A percentile compares a stretch with the other conserved stretches of the same genome.
Evolutionary conservation across 306 rosid species (phyloP).

Genomic region (Chamaecrista fasciculata): DNA sequence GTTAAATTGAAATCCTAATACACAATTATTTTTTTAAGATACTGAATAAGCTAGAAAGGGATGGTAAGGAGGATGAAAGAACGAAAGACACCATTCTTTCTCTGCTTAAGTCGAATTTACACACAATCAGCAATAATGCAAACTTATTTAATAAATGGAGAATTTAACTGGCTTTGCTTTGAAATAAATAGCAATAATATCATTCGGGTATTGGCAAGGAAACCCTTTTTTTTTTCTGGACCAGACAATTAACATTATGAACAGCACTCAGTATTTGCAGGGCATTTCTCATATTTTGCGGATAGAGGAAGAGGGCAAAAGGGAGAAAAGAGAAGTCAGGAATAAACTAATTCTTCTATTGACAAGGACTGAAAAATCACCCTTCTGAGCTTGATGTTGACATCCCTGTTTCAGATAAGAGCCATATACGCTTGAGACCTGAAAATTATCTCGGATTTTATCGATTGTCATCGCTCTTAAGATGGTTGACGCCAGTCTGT

Average conservation of each 20-base stretch:
- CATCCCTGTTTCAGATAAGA: constrained; percentile 24
- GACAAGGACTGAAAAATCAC: constrained; percentile 37
- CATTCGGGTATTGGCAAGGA: constrained; percentile 31
- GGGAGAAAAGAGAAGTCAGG: background rate
- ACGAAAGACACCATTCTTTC: background rate
- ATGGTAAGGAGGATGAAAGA: background rate
- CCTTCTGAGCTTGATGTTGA: constrained; percentile 32
- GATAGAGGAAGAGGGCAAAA: constrained; percentile 16
- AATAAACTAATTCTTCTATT: constrained; percentile 21
- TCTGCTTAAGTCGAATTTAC: constrained; percentile 26
- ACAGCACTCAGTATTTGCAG: constrained; percentile 29
- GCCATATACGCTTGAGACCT: constrained; percentile 21
- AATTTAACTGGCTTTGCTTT: constrained; percentile 18
- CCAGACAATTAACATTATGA: constrained; percentile 36
- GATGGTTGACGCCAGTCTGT: constrained; percentile 48
- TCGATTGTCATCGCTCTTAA: constrained; percentile 49
- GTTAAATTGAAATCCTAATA: background rate
- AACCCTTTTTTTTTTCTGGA: constrained; percentile 23
- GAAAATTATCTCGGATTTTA: constrained; percentile 22
- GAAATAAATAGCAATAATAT: constrained; percentile 27
- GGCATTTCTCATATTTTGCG: constrained; percentile 24
- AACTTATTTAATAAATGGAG: constrained; percentile 27
- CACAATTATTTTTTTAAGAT: no score
- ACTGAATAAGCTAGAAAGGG: background rate
- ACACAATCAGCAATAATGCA: constrained; percentile 26